Conservation (phyloP, 2,329 filamentous ascomycete genomes). For the Diaporthe capsici region DNA sequence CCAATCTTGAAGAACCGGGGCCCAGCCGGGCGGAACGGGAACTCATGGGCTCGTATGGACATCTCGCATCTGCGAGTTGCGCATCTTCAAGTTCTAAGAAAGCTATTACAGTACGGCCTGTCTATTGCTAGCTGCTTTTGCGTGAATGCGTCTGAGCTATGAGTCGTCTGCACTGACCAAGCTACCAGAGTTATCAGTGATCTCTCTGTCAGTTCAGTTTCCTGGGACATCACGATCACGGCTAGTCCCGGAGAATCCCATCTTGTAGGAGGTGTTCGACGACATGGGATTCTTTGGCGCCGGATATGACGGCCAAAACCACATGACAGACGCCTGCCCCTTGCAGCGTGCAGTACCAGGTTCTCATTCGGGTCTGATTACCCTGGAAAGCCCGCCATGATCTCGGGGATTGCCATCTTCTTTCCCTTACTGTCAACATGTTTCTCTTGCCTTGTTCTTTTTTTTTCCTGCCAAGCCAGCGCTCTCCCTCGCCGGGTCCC, state of each 20-base stretch:
- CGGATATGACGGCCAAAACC: constrained; percentile 9
- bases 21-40: not conserved
- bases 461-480: constrained; percentile 16
- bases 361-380: not conserved
- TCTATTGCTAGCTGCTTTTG: not conserved
- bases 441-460: constrained; percentile 16
- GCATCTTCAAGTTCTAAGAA: not conserved
- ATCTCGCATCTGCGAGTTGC: not conserved
- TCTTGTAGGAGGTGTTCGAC: not conserved
- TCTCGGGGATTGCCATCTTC: constrained; percentile 13
- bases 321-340: constrained; percentile 1
- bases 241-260: not conserved
- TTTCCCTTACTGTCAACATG: constrained; percentile 5
- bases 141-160: not conserved
- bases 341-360: constrained; percentile 23
- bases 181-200: not conserved
- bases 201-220: not conserved
- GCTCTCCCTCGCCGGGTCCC: constrained; percentile 17
- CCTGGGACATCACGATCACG: not conserved
- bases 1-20: constrained; percentile 1
- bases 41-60: not conserved
- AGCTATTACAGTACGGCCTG: not conserved
- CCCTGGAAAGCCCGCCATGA: not conserved
- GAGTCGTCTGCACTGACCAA: not conserved
- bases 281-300: not conserved